Evolutionary conservation across 164 flowering plant genomes (phyloP), one percentile per base, ranked within the genome.

Genomic region (Vitis riparia): DNA sequence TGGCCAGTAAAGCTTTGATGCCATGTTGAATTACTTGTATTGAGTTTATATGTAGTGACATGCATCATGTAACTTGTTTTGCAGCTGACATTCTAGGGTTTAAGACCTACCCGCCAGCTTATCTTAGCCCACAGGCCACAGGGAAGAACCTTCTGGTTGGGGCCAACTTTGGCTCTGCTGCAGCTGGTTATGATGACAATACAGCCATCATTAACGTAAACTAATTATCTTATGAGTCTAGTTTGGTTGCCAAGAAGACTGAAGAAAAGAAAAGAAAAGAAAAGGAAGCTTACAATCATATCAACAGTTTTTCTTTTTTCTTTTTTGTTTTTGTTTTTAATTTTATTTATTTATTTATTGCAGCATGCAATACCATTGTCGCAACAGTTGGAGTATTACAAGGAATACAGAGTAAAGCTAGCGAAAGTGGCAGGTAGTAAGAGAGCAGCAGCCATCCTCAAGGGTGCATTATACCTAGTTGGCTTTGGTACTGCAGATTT

Each of bases 161-260:
- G 53, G 90, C 88, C 50, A 95, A 93, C 70, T 95, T 95, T 64
- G 99, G 97, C 53, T 95, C 99, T 12, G 99, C 97, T 65, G 99
- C 79, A 48, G 82, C 97, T 64, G 99, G 99, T 59, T 95, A 87
- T 78, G 88, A 93, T 75, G 97, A 93, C 66, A 77, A 81, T 71
- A 87, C 98, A 14, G 85, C 99, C 14, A 9, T 44, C 47, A 13
- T 82, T 11, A 88, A 79, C 72, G 99, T 95, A 85, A 82, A 84
- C 1, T 66, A 44, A 11, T 23, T 16, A 32, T 23, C 27, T 23
- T 23, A 23, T 23, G 27, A 23, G 27, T 23, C 27, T 23, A 23
- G 27, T 23, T 23, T 23, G 27, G 27, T 23, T 23, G 47, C 27
- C 27, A 23, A 23, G 27, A 23, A 23, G 27, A 23, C 27, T 23